Evolutionary conservation across 208 protist genomes (phyloP).

Genomic region (Crithidia bombi): DNA sequence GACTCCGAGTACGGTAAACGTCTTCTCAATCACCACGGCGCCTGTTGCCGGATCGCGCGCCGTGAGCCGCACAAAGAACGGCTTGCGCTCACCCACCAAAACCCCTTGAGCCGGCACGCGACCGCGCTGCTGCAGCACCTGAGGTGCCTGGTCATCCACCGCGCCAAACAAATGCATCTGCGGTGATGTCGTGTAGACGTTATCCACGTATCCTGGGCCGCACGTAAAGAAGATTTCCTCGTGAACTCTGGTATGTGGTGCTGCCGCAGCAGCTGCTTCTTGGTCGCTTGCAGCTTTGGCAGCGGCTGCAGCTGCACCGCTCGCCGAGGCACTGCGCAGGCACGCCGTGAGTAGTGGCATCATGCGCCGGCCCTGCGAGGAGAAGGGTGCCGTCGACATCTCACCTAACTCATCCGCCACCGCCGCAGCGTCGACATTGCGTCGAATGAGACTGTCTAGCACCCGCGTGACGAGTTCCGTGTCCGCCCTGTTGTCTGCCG

Average conservation of each 20-base stretch:
- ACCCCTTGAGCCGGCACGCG: constrained; percentile 48
- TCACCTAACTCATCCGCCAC: constrained; percentile 51
- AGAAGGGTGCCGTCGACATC: constrained; percentile 33
- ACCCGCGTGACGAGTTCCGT: constrained; percentile 56
- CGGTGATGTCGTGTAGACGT: constrained; percentile 64
- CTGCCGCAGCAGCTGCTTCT: constrained; percentile 11
- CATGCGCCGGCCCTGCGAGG: constrained; percentile 49
- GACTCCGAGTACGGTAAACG: constrained; percentile 54
- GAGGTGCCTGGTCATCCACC: constrained; percentile 60
- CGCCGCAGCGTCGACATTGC: constrained; percentile 41
- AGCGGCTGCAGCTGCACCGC: constrained; percentile 27
- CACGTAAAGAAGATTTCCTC: constrained; percentile 72
- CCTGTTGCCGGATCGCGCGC: constrained; percentile 59
- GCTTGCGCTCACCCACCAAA: constrained; percentile 29
- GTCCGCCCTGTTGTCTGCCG: constrained; percentile 37
- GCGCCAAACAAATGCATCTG: constrained; percentile 56
- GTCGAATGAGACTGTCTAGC: constrained; percentile 70
- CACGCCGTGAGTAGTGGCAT: constrained; percentile 60
- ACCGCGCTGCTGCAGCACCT: constrained; percentile 60
- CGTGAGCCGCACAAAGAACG: constrained; percentile 66
- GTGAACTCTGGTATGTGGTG: background rate
- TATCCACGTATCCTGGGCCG: constrained; percentile 55
- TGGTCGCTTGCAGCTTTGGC: constrained; percentile 4
- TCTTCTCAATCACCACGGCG: constrained; percentile 40
- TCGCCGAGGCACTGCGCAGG: constrained; percentile 38